Evolutionary conservation across 352 stramenopile species (phyloP).

Genomic region (Phytopythium chamaehyphon): DNA sequence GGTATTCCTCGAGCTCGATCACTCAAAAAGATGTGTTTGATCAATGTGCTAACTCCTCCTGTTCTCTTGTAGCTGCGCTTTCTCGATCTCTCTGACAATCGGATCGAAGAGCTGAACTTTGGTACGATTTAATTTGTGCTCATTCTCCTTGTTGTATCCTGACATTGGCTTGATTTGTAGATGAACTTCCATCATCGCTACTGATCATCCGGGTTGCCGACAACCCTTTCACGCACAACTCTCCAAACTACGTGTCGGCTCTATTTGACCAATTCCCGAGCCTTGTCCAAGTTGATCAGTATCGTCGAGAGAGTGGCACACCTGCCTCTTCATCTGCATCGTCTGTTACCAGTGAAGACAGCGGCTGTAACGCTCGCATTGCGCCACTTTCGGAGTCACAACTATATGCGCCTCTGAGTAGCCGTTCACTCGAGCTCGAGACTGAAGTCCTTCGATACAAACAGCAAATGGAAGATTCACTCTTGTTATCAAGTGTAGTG

Average conservation of each 20-base stretch:
- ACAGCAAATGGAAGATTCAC: conserved; percentile 20
- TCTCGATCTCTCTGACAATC: conserved; percentile 73
- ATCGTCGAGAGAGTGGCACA: conserved; percentile 18
- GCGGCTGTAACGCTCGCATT: not conserved
- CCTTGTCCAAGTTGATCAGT: conserved; percentile 53
- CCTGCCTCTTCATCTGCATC: conserved; percentile 3
- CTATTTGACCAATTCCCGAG: conserved; percentile 65
- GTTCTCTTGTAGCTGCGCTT: conserved; percentile 51
- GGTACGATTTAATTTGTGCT: conserved; percentile 12
- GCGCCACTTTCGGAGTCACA: conserved; percentile 9
- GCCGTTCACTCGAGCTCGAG: conserved; percentile 28
- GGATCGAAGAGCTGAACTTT: conserved; percentile 62
- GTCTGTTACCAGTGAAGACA: conserved; percentile 3
- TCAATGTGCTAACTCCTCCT: not conserved
- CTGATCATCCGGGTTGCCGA: conserved; percentile 43
- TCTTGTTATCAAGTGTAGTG: not conserved
- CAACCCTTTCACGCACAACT: conserved; percentile 56
- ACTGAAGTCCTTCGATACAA: conserved; percentile 30
- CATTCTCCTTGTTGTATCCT: not conserved
- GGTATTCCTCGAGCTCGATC: conserved; percentile 17
- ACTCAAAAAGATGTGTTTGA: not conserved
- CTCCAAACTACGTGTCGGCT: conserved; percentile 47
- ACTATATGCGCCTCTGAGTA: conserved; percentile 19
- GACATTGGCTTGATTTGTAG: not conserved
- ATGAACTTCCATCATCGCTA: conserved; percentile 54